These are phyloP conservation scores for Acacia pycnantha DNA, from an alignment of 331 rosid genomes.

Conservation along the genomic window DNA sequence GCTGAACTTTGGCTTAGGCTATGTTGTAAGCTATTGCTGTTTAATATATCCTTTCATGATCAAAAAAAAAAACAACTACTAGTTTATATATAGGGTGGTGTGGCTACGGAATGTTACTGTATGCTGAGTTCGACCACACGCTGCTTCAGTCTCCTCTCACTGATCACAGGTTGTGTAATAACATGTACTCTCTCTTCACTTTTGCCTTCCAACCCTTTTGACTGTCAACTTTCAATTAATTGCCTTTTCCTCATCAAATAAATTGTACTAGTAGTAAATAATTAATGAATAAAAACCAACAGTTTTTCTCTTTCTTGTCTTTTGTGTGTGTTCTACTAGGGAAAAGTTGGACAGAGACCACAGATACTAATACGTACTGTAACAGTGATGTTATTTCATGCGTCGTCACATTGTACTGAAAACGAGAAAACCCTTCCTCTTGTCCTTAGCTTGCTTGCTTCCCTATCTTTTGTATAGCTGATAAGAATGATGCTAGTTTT, in stretches of 20 bases:
- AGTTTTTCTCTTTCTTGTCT: too few species aligned
- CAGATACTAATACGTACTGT: not conserved
- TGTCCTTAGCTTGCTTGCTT: not conserved
- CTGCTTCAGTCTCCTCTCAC: not conserved
- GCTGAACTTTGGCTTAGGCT: too few species aligned
- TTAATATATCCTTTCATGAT: too few species aligned
- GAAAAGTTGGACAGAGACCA: not conserved
- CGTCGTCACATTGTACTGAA: not conserved
- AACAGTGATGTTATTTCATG: not conserved
- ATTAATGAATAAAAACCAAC: too few species aligned
- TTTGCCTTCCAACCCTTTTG: constrained; percentile 12
- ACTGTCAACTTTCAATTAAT: not conserved
- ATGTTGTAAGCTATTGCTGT: too few species aligned
- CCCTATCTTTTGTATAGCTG: not conserved
- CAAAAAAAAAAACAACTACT: too few species aligned
- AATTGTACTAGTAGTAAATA: too few species aligned
- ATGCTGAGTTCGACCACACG: constrained; percentile 21
- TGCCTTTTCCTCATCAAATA: not conserved
- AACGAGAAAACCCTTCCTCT: not conserved
- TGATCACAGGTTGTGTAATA: not conserved
- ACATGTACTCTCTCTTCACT: not conserved
- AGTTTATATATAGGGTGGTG: too few species aligned
- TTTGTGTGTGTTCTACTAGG: not conserved
- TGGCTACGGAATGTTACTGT: constrained; percentile 26
- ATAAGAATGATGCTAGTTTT: not conserved